These are phyloP conservation scores for Tolypocladium paradoxum DNA, from an alignment of 2,329 filamentous ascomycete species.

Conservation along the genomic window DNA sequence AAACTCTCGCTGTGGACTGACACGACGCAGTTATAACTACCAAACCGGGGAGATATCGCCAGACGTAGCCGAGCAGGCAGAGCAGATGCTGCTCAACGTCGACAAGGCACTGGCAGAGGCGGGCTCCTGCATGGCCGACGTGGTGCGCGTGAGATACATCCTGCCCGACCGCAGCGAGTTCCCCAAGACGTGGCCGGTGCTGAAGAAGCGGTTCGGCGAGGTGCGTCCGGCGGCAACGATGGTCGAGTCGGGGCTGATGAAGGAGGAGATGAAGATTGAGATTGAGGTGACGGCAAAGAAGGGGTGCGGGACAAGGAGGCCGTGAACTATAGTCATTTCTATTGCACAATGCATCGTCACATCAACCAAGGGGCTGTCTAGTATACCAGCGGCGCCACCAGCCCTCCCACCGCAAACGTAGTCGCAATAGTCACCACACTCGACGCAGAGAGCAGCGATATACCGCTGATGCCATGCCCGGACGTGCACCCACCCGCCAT, in stretches of 20 bases:
- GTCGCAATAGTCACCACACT: constrained; percentile 50
- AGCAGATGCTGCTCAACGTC: constrained; percentile 39
- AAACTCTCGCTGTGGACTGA: background rate
- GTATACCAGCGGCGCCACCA: constrained; percentile 17
- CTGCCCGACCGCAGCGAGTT: constrained; percentile 37
- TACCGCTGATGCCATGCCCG: constrained; percentile 58
- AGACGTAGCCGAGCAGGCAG: constrained; percentile 35
- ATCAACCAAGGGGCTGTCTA: constrained; percentile 1
- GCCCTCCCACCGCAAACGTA: constrained; percentile 42
- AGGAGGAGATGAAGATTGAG: constrained; percentile 35
- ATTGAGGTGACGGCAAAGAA: constrained; percentile 31
- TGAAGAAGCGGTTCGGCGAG: constrained; percentile 37
- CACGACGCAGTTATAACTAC: constrained; percentile 36
- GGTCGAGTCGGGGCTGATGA: constrained; percentile 39
- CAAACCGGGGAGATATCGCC: constrained; percentile 31
- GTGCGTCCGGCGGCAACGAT: constrained; percentile 44
- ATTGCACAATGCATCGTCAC: background rate
- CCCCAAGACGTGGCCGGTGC: constrained; percentile 35
- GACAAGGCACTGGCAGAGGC: constrained; percentile 32
- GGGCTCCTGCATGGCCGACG: constrained; percentile 29
- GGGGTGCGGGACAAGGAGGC: constrained; percentile 8
- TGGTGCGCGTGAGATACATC: constrained; percentile 42
- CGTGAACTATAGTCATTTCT: background rate
- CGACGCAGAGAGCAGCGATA: constrained; percentile 49
- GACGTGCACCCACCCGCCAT: constrained; percentile 57